Percentiles rank a stretch among this genome's conserved stretches.
Evolutionary conservation across 257 asterid genomes (phyloP).

Genomic region (Ehretia macrophylla): DNA sequence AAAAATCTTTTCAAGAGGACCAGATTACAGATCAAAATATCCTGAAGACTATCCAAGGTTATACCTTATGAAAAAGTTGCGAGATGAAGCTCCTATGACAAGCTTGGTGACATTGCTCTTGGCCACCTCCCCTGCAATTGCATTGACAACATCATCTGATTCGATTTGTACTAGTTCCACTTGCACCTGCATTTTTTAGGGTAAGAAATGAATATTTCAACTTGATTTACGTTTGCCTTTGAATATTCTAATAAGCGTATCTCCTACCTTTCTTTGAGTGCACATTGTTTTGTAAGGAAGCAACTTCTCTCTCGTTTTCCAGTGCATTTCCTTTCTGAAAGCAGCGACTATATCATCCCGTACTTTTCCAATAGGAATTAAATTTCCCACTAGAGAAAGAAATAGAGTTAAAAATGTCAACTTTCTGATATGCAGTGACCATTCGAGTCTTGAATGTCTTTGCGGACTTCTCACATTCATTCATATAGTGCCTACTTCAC

Average conservation of each 20-base stretch:
- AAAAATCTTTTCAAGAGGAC: background rate
- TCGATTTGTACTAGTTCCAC: conserved; percentile 69
- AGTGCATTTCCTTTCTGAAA: conserved; percentile 22
- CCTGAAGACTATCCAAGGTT: background rate
- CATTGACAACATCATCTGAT: conserved; percentile 62
- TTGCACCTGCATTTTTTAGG: conserved; percentile 49
- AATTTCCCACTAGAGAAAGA: conserved; percentile 23
- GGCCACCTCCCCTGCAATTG: conserved; percentile 40
- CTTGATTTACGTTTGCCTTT: background rate
- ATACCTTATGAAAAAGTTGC: conserved; percentile 70
- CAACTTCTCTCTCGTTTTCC: conserved; percentile 21
- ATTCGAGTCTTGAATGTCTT: background rate
- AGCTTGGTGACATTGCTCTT: conserved; percentile 46
- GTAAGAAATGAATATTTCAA: conserved; percentile 2
- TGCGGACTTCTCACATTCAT: too few species aligned
- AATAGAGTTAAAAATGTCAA: background rate
- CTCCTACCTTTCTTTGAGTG: conserved; percentile 14
- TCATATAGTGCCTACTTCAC: too few species aligned
- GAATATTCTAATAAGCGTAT: background rate
- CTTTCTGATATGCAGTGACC: background rate
- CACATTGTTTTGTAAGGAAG: conserved; percentile 19
- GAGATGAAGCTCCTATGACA: conserved; percentile 73
- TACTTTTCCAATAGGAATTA: conserved; percentile 23
- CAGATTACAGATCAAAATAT: background rate
- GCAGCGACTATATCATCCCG: conserved; percentile 26